Conservation (phyloP, 305 asterid species). For the Fraxinus albicans region DNA sequence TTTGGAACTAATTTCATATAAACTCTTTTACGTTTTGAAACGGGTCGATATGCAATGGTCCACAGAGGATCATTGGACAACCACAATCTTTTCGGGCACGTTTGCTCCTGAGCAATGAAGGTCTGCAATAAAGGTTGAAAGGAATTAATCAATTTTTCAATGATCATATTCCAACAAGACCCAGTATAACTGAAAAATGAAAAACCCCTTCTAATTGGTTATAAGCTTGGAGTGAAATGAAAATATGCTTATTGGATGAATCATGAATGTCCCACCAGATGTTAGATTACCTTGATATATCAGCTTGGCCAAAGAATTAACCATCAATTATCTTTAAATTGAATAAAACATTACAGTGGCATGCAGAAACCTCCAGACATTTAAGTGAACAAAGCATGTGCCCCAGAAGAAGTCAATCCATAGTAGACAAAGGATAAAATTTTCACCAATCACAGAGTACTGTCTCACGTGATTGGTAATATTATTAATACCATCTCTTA, state of each 20-base stretch:
- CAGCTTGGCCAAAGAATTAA: background rate
- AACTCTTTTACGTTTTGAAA: constrained; percentile 52
- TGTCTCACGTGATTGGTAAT: background rate
- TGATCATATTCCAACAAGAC: constrained; percentile 5
- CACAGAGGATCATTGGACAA: constrained; percentile 60
- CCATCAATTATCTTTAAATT: constrained; percentile 2
- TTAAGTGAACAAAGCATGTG: background rate
- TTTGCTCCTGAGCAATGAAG: constrained; percentile 92
- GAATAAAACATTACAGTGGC: background rate
- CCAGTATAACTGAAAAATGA: constrained; percentile 9
- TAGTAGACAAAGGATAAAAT: background rate
- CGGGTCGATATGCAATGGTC: constrained; percentile 66
- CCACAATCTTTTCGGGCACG: constrained; percentile 77
- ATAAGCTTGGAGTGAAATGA: constrained; percentile 15
- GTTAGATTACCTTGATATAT: background rate
- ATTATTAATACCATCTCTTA: background rate
- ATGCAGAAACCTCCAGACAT: background rate
- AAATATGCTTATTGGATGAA: background rate
- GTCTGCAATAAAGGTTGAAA: constrained; percentile 53
- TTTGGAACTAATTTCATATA: constrained; percentile 66
- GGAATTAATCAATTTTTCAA: constrained; percentile 18
- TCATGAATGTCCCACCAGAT: background rate
- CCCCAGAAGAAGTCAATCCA: background rate
- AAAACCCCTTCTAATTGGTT: background rate
- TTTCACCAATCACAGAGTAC: background rate